A percentile compares a stretch with the other conserved stretches of the same genome.
Conservation (phyloP, 2,329 filamentous ascomycete genomes). For the Pseudogymnoascus sp. region DNA sequence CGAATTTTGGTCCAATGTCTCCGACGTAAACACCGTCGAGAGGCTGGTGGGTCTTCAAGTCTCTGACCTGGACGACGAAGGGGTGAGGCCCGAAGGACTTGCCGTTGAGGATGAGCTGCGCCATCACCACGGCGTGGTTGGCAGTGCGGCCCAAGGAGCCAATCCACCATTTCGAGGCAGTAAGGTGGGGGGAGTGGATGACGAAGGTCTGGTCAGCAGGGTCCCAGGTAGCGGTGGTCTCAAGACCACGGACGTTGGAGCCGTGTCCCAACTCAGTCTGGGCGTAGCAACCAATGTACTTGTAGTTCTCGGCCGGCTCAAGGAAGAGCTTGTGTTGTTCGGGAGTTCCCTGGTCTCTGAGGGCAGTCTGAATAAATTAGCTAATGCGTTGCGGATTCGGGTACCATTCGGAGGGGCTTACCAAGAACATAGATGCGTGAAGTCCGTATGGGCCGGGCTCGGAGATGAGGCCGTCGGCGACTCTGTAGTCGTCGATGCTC, state of each 20-base stretch:
- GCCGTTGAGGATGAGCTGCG: conserved; percentile 62
- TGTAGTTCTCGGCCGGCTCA: conserved; percentile 58
- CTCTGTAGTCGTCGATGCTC: conserved; percentile 53
- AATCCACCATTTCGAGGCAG: conserved; percentile 80
- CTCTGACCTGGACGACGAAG: conserved; percentile 68
- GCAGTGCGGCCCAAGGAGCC: conserved; percentile 68
- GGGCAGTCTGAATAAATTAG: conserved; percentile 44
- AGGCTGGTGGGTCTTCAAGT: conserved; percentile 61
- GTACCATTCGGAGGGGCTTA: conserved; percentile 27
- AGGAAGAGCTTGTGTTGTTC: conserved; percentile 69
- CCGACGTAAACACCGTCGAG: conserved; percentile 65
- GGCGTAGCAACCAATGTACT: conserved; percentile 71
- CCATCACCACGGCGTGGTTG: conserved; percentile 72
- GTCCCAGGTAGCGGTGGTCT: conserved; percentile 53
- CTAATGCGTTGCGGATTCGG: not conserved
- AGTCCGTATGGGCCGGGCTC: conserved; percentile 69
- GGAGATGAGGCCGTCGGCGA: conserved; percentile 60
- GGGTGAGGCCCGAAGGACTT: conserved; percentile 68
- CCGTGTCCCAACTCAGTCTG: conserved; percentile 76
- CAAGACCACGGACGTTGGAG: conserved; percentile 60
- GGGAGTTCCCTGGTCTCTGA: conserved; percentile 62
- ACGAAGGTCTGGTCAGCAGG: conserved; percentile 65
- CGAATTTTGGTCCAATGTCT: conserved; percentile 74
- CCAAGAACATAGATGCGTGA: conserved; percentile 62
- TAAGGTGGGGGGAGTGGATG: conserved; percentile 65